phyloP scores from a whole-genome alignment of 2,329 filamentous ascomycete species.

The Phyllosticta citriasiana region DNA sequence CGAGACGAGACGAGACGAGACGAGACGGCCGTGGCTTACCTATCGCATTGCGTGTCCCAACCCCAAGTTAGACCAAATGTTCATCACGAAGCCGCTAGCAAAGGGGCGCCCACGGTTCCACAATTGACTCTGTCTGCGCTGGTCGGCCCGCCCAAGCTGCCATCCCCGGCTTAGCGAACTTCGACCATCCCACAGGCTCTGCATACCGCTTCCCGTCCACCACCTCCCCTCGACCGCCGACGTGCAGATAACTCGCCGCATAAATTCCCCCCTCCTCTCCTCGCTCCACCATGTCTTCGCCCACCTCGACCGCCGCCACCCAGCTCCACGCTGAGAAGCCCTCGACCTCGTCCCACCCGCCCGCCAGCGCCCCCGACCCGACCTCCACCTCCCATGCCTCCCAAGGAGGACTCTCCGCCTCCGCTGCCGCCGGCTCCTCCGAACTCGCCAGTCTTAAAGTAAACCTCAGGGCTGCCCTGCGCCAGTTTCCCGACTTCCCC shows the following conservation, averaged over 20 bases:
- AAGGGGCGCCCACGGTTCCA: slow-evolving; percentile 1
- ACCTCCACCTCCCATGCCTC: slow-evolving; percentile 30
- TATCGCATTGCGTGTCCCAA: not conserved
- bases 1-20: not conserved
- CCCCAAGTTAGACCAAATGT: no score
- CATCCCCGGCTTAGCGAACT: slow-evolving; percentile 5
- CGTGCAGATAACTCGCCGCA: slow-evolving; percentile 2
- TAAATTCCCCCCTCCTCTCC: not conserved
- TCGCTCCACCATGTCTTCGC: slow-evolving; percentile 5
- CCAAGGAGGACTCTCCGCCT: slow-evolving; percentile 39
- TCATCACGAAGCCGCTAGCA: not conserved
- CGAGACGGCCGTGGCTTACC: not conserved
- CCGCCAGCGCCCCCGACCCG: slow-evolving; percentile 23
- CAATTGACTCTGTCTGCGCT: slow-evolving; percentile 9
- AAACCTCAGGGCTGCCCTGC: slow-evolving; percentile 62
- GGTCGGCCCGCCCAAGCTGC: slow-evolving; percentile 8
- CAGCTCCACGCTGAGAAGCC: slow-evolving; percentile 3
- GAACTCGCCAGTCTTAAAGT: slow-evolving; percentile 55
- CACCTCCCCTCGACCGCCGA: slow-evolving; percentile 4
- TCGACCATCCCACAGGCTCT: not conserved
- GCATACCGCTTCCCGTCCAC: slow-evolving; percentile 2
- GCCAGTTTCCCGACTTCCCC: slow-evolving; percentile 86
- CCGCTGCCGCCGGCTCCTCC: slow-evolving; percentile 38
- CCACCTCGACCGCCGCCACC: not conserved
- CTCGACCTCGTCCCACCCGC: slow-evolving; percentile 24